phyloP scores from a whole-genome alignment of 2,329 filamentous ascomycete genomes.

The Ophiosphaerella narmari region DNA sequence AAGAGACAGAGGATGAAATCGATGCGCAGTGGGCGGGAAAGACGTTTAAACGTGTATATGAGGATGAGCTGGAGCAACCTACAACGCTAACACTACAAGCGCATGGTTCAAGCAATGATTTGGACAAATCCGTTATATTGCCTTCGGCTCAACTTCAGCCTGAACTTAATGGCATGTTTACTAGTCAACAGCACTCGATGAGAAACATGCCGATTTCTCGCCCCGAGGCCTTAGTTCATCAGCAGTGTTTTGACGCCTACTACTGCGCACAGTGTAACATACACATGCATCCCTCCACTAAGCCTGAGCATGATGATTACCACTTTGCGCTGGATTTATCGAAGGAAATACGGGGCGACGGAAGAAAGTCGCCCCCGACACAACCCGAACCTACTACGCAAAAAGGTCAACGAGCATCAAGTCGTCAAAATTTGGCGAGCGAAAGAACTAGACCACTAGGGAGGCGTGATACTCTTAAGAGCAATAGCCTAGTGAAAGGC shows the following conservation, averaged over 20 bases:
- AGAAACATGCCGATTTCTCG: constrained; percentile 3
- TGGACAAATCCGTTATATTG: constrained; percentile 25
- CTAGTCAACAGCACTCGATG: constrained; percentile 4
- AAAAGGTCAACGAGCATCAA: constrained; percentile 8
- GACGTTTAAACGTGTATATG: constrained; percentile 8
- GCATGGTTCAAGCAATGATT: constrained; percentile 10
- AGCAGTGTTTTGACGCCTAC: constrained; percentile 42
- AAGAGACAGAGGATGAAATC: constrained; percentile 27
- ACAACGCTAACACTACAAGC: constrained; percentile 14
- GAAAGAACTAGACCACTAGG: constrained; percentile 46
- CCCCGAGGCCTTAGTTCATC: constrained; percentile 10
- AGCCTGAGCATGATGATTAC: constrained; percentile 86
- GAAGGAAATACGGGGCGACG: constrained; percentile 54
- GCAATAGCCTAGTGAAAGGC: constrained; percentile 46
- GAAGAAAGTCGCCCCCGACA: constrained; percentile 17
- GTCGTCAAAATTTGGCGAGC: constrained; percentile 26
- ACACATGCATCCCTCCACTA: constrained; percentile 61
- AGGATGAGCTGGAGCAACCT: constrained; percentile 16
- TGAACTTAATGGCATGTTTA: constrained; percentile 2
- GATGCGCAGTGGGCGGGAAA: constrained; percentile 26
- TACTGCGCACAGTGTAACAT: constrained; percentile 70
- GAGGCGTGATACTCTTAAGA: constrained; percentile 13
- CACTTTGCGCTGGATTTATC: constrained; percentile 90
- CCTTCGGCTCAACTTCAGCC: constrained; percentile 39
- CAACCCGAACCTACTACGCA: neutral